A percentile compares a stretch with the other conserved stretches of the same genome.
Evolutionary conservation across 768 basidiomycete species (phyloP).

Genomic region (Trametes cubensis): DNA sequence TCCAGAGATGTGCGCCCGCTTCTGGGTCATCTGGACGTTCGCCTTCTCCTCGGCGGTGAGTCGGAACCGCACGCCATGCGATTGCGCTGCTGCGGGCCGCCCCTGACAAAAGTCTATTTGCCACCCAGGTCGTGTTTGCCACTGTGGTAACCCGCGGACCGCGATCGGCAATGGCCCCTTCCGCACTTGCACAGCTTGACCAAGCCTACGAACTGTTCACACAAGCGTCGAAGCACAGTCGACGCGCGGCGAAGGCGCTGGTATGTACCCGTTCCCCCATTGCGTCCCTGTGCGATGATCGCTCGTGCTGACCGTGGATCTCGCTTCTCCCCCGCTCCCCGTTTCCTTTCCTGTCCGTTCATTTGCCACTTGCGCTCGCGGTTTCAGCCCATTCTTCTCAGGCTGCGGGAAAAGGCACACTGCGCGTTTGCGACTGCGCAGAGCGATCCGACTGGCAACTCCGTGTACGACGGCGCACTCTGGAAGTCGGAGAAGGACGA

Average conservation of each 20-base stretch:
- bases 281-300: neutral
- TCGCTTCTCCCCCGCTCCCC: neutral
- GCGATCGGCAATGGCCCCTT: slow-evolving; percentile 62
- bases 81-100: neutral
- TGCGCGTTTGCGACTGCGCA: slow-evolving; percentile 49
- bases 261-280: slow-evolving; percentile 37
- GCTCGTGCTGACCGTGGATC: slow-evolving; percentile 4
- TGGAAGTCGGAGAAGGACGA: slow-evolving; percentile 61
- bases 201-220: slow-evolving; percentile 67
- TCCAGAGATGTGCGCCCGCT: slow-evolving; percentile 59
- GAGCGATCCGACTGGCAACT: slow-evolving; percentile 36
- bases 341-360: neutral
- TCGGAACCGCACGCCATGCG: neutral
- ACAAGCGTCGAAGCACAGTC: slow-evolving; percentile 58
- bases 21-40: slow-evolving; percentile 68
- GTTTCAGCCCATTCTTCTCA: slow-evolving; percentile 58
- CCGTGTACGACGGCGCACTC: slow-evolving; percentile 40
- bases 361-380: no score
- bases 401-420: slow-evolving; percentile 69
- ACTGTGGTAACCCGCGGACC: slow-evolving; percentile 79
- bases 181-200: slow-evolving; percentile 72
- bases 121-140: slow-evolving; percentile 78
- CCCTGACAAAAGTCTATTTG: slow-evolving; percentile 54
- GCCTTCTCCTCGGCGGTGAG: slow-evolving; percentile 45
- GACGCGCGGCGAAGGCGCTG: slow-evolving; percentile 65